A percentile compares a stretch with the other conserved stretches of the same genome.
These are phyloP conservation scores for Fraxinus angustifolia DNA, from an alignment of 305 asterid genomes.

Conservation along the genomic window DNA sequence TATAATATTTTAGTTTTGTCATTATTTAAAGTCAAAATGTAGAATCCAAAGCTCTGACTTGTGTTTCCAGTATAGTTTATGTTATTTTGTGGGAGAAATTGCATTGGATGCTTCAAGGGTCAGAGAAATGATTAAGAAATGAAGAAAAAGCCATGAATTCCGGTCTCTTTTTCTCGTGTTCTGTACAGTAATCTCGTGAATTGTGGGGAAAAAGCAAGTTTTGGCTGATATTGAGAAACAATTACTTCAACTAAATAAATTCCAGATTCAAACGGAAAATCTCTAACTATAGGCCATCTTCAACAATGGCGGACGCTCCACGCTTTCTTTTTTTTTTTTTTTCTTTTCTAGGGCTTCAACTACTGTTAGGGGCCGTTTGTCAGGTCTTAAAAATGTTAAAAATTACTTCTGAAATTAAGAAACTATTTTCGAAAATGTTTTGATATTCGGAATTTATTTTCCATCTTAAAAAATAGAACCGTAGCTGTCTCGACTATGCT, in stretches of 20 bases:
- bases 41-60: slow-evolving; percentile 66
- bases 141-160: slow-evolving; percentile 51
- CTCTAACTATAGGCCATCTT: not conserved
- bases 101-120: slow-evolving; percentile 54
- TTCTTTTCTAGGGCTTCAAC: not conserved
- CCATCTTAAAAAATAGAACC: too few relatives aligned
- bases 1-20: slow-evolving; percentile 27
- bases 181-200: slow-evolving; percentile 4
- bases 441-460: too few relatives aligned
- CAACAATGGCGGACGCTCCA: not conserved
- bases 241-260: too few relatives aligned
- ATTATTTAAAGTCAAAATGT: slow-evolving; percentile 31
- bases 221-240: slow-evolving; percentile 17
- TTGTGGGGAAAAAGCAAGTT: slow-evolving; percentile 31
- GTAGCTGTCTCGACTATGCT: too few relatives aligned
- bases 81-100: slow-evolving; percentile 14
- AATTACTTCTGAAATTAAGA: too few relatives aligned
- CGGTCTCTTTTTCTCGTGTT: slow-evolving; percentile 43
- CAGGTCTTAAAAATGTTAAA: too few relatives aligned
- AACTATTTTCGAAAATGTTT: too few relatives aligned
- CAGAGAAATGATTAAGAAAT: slow-evolving; percentile 22
- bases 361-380: too few relatives aligned
- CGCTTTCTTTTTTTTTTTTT: not conserved
- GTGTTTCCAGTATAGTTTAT: not conserved
- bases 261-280: not conserved